Evolutionary conservation across 192 early-diverging fungal species (phyloP), one percentile per base, ranked within the genome.

Genomic region (Coemansia sp.): DNA sequence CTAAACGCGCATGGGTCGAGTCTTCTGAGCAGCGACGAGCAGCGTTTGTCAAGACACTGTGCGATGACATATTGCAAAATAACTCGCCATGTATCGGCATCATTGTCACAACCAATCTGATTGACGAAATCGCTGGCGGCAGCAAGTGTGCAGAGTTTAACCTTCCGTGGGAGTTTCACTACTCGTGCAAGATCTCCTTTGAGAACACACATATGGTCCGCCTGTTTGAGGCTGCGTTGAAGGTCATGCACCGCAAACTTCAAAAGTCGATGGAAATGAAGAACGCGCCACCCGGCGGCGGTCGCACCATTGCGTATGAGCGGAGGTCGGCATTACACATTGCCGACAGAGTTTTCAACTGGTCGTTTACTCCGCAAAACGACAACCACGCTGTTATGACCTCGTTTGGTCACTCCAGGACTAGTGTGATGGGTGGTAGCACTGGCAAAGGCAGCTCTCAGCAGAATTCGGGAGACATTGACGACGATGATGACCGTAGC

Each of bases 151-250:
- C 80, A 12, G 75, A 82, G 66, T 77, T 82, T 41, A 64, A 68
- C 25, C 57, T 82, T 8, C 80, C 80, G 12, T 82, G 80, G 80
- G 80, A 82, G 48, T 82, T 82, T 25, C 80, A 82, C 51, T 82
- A 77, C 59, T 21, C 75, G 37, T 82, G 80, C 69, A 82, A 82
- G 50, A 62, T 63, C 9, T 66, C 75, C 21, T 82, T 82, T 64
- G 80, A 82, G 42, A 70, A 67, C 38, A 48, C 66, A 29, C 75
- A 82, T 36, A 66, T 82, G 80, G 38, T 64, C 5, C 66, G 19
- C 5, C 34, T 82, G 7, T 77, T 82, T 67, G 80, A 82, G 44
- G 80, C 80, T 1, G 68, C 80, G 23, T 72, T 82, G 34, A 77
- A 77, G 31, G 75, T 82, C 21, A 46, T 82, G 55, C 75, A 82